Evolutionary conservation across 2,329 filamentous ascomycete species (phyloP).

Genomic region (Aspergillus brunneoviolaceus): DNA sequence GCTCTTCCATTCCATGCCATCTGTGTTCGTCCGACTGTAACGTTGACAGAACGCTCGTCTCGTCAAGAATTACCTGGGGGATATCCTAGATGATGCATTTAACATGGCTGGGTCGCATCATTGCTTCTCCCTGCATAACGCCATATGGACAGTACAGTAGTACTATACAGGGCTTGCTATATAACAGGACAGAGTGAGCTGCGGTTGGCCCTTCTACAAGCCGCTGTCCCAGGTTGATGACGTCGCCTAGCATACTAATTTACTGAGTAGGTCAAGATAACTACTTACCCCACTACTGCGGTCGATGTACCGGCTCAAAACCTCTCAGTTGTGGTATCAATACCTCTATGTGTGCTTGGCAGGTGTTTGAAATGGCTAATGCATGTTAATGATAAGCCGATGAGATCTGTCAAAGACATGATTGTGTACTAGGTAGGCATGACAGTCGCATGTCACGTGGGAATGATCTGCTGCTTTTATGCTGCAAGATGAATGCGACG

Average conservation of each 20-base stretch:
- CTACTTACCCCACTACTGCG: no score
- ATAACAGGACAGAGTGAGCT: no score
- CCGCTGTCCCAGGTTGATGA: neutral
- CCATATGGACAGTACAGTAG: no score
- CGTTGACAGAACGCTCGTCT: neutral
- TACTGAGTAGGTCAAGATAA: no score
- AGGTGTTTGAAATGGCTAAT: neutral
- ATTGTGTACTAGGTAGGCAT: neutral
- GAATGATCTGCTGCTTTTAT: neutral
- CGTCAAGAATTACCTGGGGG: neutral
- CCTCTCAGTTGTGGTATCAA: neutral
- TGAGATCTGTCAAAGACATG: neutral
- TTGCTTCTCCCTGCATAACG: no score
- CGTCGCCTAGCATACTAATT: neutral
- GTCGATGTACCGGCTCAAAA: neutral
- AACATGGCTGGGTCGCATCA: no score
- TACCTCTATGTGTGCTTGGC: neutral
- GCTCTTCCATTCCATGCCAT: neutral
- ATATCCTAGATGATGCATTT: neutral
- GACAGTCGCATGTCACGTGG: neutral
- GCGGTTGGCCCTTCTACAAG: no score
- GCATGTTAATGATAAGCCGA: neutral
- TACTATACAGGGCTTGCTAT: no score
- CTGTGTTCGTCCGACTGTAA: neutral
- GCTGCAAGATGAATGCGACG: neutral